A percentile compares a stretch with the other conserved stretches of the same genome.
Conservation (phyloP, 768 basidiomycete genomes). For the Xanthoconium purpureum region DNA sequence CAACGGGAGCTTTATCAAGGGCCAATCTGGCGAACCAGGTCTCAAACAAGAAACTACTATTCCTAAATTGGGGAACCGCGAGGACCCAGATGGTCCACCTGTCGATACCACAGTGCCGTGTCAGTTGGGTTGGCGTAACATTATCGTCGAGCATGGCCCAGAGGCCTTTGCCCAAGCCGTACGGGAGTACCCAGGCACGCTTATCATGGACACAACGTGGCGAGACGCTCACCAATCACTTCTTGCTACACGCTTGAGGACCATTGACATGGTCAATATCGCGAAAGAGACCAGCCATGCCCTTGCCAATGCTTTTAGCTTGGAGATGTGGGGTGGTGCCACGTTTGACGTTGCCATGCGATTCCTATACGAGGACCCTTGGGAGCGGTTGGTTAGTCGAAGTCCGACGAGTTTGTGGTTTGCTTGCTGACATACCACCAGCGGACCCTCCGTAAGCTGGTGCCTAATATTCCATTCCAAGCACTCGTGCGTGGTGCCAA, state of each 20-base stretch:
- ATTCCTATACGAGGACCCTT: constrained; percentile 99
- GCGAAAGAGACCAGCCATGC: constrained; percentile 97
- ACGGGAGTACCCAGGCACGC: constrained; percentile 88
- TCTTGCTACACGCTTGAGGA: constrained; percentile 92
- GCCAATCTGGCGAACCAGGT: constrained; percentile 92
- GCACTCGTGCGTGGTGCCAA: constrained; percentile 98
- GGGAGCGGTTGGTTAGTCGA: constrained; percentile 84
- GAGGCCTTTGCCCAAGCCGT: constrained; percentile 99
- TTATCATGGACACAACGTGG: constrained; percentile 99
- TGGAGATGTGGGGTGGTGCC: constrained; percentile 99
- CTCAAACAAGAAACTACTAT: constrained; percentile 84
- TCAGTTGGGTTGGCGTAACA: constrained; percentile 93
- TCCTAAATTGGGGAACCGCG: constrained; percentile 75
- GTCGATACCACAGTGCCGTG: constrained; percentile 83
- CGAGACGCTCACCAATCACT: constrained; percentile 98
- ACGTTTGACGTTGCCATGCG: constrained; percentile 99
- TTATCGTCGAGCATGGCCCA: constrained; percentile 96
- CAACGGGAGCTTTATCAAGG: constrained; percentile 97
- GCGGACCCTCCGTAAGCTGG: constrained; percentile 90
- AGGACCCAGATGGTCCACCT: constrained; percentile 68
- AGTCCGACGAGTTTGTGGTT: background rate
- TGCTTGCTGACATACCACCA: constrained; percentile 30
- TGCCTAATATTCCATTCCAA: constrained; percentile 98
- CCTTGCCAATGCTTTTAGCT: constrained; percentile 89
- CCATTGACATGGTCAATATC: constrained; percentile 96